Evolutionary conservation across 129 eudicot species (phyloP).

Genomic region (Saussurea involucrata): DNA sequence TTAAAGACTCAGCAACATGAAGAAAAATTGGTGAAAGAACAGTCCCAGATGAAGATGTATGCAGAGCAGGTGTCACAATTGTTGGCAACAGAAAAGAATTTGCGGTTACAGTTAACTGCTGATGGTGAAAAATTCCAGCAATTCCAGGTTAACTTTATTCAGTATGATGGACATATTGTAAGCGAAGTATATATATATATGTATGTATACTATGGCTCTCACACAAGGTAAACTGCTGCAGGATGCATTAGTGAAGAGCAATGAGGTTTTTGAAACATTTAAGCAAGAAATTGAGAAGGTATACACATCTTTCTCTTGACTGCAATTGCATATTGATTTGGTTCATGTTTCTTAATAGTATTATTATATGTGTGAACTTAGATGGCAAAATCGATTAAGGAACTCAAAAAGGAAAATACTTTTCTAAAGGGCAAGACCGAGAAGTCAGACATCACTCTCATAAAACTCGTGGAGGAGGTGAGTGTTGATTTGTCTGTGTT

Average conservation of each 20-base stretch:
- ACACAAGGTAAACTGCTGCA: slow-evolving; percentile 30
- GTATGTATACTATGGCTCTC: neutral
- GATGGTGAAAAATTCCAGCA: slow-evolving; percentile 98
- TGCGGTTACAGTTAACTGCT: slow-evolving; percentile 81
- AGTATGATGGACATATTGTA: neutral
- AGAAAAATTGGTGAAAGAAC: slow-evolving; percentile 70
- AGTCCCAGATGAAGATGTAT: slow-evolving; percentile 81
- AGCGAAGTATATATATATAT: neutral
- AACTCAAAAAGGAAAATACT: slow-evolving; percentile 81
- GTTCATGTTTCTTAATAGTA: neutral
- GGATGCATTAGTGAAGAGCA: slow-evolving; percentile 96
- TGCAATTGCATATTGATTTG: slow-evolving; percentile 4
- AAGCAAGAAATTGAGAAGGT: slow-evolving; percentile 98
- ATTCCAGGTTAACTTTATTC: slow-evolving; percentile 61
- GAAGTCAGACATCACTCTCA: slow-evolving; percentile 78
- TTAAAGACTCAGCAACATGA: slow-evolving; percentile 84
- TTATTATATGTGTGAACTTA: slow-evolving; percentile 25
- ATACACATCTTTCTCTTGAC: neutral
- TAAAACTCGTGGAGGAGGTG: slow-evolving; percentile 95
- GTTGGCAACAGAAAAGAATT: slow-evolving; percentile 82
- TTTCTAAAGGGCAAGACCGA: slow-evolving; percentile 84
- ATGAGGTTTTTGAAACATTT: slow-evolving; percentile 93
- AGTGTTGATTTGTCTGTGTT: neutral
- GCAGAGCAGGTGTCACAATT: slow-evolving; percentile 88
- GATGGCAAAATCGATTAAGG: slow-evolving; percentile 93